These are phyloP conservation scores for Lachnellula hyalina DNA, from an alignment of 2,329 filamentous ascomycete species.

Conservation along the genomic window DNA sequence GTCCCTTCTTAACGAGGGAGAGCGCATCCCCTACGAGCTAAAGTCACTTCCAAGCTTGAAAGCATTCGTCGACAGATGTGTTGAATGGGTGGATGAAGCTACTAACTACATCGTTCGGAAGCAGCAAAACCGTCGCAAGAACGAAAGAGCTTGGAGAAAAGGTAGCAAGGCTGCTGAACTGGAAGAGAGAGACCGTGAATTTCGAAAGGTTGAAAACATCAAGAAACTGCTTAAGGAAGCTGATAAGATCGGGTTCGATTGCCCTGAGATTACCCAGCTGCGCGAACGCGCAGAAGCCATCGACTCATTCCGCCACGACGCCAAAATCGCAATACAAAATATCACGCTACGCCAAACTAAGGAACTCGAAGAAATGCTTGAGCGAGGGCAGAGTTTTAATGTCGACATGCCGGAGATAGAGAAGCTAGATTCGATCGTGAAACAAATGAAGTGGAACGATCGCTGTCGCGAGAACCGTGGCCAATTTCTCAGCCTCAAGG, in stretches of 20 bases:
- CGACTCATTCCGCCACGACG: constrained; percentile 75
- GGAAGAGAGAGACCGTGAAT: constrained; percentile 77
- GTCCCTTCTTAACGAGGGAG: constrained; percentile 81
- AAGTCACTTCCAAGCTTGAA: constrained; percentile 75
- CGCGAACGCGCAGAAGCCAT: constrained; percentile 83
- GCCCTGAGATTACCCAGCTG: constrained; percentile 80
- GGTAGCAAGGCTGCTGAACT: constrained; percentile 71
- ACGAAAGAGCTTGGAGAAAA: constrained; percentile 79
- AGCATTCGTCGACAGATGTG: constrained; percentile 90
- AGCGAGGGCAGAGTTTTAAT: constrained; percentile 82
- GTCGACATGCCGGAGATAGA: constrained; percentile 89
- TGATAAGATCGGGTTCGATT: constrained; percentile 86
- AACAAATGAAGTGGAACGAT: constrained; percentile 85
- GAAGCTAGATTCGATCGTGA: constrained; percentile 70
- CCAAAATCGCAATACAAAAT: constrained; percentile 64
- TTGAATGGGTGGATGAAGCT: constrained; percentile 96
- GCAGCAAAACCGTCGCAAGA: constrained; percentile 94
- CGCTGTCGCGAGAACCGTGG: constrained; percentile 62
- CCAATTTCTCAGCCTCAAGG: constrained; percentile 65
- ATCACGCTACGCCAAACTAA: constrained; percentile 58
- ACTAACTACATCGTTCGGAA: constrained; percentile 95
- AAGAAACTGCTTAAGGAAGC: constrained; percentile 78
- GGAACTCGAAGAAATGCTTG: constrained; percentile 85
- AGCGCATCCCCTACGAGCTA: constrained; percentile 89
- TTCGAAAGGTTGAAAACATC: constrained; percentile 85